Evolutionary conservation across 2,329 filamentous ascomycete species (phyloP).

Genomic region (Rutstroemia sp.): DNA sequence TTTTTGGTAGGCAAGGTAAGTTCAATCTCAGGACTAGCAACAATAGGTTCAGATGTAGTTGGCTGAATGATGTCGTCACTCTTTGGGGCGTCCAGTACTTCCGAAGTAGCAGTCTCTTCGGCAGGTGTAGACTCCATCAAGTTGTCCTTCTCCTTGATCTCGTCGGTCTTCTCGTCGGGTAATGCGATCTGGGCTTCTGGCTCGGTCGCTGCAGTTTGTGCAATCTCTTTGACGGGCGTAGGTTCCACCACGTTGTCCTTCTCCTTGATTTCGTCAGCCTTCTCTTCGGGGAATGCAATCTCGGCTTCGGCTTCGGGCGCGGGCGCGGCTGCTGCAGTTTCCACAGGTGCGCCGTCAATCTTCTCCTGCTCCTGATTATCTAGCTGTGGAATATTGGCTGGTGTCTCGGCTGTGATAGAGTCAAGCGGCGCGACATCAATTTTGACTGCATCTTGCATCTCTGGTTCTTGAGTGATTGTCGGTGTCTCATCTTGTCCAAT

Average conservation of each 20-base stretch:
- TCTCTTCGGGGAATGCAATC: background rate
- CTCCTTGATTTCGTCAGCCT: background rate
- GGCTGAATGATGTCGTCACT: background rate
- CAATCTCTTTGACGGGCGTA: background rate
- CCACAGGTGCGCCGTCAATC: background rate
- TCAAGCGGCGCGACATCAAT: too few species aligned
- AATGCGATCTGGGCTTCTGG: background rate
- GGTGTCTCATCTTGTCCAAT: background rate
- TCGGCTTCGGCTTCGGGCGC: background rate
- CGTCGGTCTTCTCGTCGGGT: background rate
- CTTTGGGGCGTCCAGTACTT: background rate
- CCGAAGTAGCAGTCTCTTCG: background rate
- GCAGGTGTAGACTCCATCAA: background rate
- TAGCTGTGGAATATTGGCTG: background rate
- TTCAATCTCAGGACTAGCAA: background rate
- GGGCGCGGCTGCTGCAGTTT: background rate
- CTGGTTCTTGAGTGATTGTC: too few species aligned
- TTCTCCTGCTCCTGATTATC: background rate
- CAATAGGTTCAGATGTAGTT: background rate
- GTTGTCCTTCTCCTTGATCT: background rate
- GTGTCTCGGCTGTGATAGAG: too few species aligned
- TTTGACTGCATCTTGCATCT: too few species aligned
- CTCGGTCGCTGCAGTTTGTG: background rate
- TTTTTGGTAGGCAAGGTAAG: background rate
- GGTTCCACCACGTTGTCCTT: too few species aligned